A percentile compares a stretch with the other conserved stretches of the same genome.
These are phyloP conservation scores for Encephalitozoon intestinalis DNA, from an alignment of 371 early-diverging fungal species.

Conservation along the genomic window DNA sequence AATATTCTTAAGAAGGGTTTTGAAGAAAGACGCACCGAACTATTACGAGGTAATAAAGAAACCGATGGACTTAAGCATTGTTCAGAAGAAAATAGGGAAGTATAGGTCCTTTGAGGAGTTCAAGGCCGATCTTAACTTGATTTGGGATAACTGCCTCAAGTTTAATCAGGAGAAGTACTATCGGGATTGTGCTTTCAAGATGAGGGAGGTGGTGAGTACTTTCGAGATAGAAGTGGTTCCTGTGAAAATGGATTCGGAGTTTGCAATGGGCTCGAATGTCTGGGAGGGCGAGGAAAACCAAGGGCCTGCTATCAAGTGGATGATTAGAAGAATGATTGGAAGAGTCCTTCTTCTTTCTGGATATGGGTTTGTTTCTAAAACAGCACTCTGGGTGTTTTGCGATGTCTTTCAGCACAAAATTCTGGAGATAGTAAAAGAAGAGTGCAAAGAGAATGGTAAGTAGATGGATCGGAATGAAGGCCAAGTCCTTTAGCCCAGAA, in stretches of 20 bases:
- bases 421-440: background rate
- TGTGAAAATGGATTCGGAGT: background rate
- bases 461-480: background rate
- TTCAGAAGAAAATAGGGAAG: conserved; percentile 40
- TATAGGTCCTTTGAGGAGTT: conserved; percentile 53
- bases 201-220: conserved; percentile 8
- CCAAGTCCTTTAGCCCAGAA: background rate
- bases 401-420: background rate
- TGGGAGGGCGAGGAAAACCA: background rate
- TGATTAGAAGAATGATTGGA: background rate
- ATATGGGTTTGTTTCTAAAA: background rate
- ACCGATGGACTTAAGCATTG: conserved; percentile 66
- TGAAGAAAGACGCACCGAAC: conserved; percentile 64
- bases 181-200: conserved; percentile 32
- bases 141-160: conserved; percentile 50
- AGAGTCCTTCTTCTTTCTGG: background rate
- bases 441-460: too few relatives aligned
- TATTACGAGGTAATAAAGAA: conserved; percentile 73
- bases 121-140: conserved; percentile 47
- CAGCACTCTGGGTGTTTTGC: background rate
- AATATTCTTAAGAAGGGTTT: conserved; percentile 41
- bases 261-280: background rate
- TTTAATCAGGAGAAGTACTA: conserved; percentile 48
- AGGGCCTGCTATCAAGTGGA: background rate
- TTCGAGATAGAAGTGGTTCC: conserved; percentile 1